Conservation (phyloP, 768 basidiomycete species). For the Tulasnella sp. region DNA sequence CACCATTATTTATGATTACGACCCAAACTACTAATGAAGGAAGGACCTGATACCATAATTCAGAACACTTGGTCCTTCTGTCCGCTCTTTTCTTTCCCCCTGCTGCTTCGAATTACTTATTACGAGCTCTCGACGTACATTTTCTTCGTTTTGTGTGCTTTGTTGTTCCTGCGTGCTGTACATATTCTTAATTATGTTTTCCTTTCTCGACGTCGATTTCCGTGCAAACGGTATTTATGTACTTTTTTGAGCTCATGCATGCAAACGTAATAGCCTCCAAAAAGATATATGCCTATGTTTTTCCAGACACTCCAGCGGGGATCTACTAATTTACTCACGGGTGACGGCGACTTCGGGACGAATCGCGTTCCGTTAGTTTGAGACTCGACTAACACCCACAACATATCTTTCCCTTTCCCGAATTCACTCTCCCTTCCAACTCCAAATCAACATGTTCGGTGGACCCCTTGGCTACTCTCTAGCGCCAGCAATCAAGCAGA, state of each 20-base stretch:
- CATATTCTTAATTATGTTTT: background rate
- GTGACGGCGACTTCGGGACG: background rate
- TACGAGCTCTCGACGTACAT: constrained; percentile 42
- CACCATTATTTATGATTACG: background rate
- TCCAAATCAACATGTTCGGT: background rate
- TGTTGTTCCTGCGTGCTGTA: constrained; percentile 29
- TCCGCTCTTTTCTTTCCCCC: background rate
- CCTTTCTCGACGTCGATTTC: background rate
- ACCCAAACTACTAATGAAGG: background rate
- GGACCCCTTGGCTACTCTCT: constrained; percentile 39
- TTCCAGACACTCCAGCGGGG: background rate
- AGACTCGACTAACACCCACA: background rate
- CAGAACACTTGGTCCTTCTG: background rate
- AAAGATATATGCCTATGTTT: background rate
- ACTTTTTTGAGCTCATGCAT: background rate
- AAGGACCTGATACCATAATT: background rate
- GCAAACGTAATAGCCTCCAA: background rate
- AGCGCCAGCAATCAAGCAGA: constrained; percentile 65
- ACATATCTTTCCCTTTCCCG: background rate
- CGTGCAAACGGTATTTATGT: background rate
- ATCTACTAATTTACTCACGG: background rate
- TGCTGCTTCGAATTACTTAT: background rate
- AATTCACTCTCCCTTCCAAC: constrained; percentile 2
- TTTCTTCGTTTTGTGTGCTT: constrained; percentile 66
- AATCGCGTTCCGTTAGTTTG: constrained; percentile 6